Conservation (phyloP, 1,139 yeast species). For the Pichia sp. region DNA sequence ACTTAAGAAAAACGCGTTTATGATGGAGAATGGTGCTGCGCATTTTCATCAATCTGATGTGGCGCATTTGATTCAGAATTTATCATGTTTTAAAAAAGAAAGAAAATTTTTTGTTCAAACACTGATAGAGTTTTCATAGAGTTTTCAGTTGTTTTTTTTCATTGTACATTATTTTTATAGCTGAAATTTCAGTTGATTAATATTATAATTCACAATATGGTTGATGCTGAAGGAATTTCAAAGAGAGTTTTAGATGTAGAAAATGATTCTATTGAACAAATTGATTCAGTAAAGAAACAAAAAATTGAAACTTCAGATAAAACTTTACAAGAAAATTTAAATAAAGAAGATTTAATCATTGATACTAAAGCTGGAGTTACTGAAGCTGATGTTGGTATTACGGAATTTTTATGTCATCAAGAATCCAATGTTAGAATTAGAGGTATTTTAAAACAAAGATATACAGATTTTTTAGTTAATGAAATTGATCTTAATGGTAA, state of each 20-base stretch:
- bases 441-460: conserved; percentile 80
- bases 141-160: too few species aligned
- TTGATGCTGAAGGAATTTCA: neutral
- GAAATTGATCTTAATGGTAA: conserved; percentile 66
- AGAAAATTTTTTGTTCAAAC: too few species aligned
- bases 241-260: conserved; percentile 2
- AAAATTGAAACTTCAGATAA: neutral
- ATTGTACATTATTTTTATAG: too few species aligned
- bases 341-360: too few species aligned
- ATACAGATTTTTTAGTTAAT: conserved; percentile 91
- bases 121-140: too few species aligned
- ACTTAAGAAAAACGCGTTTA: too few species aligned
- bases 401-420: conserved; percentile 38
- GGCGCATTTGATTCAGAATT: too few species aligned
- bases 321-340: too few species aligned
- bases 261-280: neutral
- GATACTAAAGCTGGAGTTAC: conserved; percentile 17
- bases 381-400: conserved; percentile 82
- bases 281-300: neutral
- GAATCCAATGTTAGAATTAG: conserved; percentile 50
- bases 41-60: too few species aligned
- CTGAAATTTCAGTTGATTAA: too few species aligned
- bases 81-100: too few species aligned
- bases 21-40: too few species aligned
- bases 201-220: conserved; percentile 1